These are phyloP conservation scores for Trichoderma sp. DNA, from an alignment of 2,329 filamentous ascomycete genomes.

Conservation along the genomic window DNA sequence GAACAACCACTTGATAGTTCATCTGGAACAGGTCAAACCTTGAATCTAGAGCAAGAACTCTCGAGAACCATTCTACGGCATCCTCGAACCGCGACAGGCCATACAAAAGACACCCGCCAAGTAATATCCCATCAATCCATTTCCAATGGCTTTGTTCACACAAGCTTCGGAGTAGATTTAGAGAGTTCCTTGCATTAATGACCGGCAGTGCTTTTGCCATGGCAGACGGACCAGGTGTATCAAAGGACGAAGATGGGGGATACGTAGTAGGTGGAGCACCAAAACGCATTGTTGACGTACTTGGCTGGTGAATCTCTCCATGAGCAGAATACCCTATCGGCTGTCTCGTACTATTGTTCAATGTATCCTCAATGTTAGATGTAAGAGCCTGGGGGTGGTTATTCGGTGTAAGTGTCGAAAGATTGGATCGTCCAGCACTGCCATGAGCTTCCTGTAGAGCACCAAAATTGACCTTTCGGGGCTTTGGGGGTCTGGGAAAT, in stretches of 20 bases:
- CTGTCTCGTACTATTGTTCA: neutral
- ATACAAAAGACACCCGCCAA: slow-evolving; percentile 91
- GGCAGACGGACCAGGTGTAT: slow-evolving; percentile 21
- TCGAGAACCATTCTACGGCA: slow-evolving; percentile 73
- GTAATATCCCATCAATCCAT: slow-evolving; percentile 91
- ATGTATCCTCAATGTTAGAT: slow-evolving; percentile 19
- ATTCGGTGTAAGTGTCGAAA: neutral
- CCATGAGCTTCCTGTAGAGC: neutral
- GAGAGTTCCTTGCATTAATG: slow-evolving; percentile 63
- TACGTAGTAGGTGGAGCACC: neutral
- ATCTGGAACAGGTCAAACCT: slow-evolving; percentile 50
- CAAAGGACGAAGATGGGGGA: neutral
- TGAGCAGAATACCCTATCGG: neutral
- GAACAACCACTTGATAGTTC: slow-evolving; percentile 40
- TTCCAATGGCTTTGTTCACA: slow-evolving; percentile 82
- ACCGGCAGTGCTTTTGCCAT: slow-evolving; percentile 46
- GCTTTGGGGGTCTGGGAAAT: slow-evolving; percentile 57
- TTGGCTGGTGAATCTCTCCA: neutral
- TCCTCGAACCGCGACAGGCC: slow-evolving; percentile 83
- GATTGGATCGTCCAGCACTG: neutral
- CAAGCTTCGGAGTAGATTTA: slow-evolving; percentile 72
- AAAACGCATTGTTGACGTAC: neutral
- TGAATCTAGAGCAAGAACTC: slow-evolving; percentile 60
- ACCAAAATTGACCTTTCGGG: slow-evolving; percentile 16
- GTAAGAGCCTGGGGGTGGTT: neutral